phyloP scores from a whole-genome alignment of 2,329 filamentous ascomycete genomes.

The Cercospora janseana region DNA sequence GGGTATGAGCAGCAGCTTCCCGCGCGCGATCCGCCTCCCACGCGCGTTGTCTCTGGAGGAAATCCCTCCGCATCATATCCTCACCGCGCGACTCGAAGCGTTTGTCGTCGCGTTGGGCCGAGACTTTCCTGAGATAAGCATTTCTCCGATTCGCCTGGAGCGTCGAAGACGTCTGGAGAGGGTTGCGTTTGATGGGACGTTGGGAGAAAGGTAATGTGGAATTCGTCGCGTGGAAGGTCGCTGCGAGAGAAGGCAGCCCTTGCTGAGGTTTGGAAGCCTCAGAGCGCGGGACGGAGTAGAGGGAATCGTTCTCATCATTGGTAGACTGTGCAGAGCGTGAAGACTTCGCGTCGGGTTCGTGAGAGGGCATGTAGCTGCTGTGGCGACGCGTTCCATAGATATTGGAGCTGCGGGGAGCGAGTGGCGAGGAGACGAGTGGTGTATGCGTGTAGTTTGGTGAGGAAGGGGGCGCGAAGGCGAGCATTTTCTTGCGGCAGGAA shows the following conservation, averaged over 20 bases:
- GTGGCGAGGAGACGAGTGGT: conserved; percentile 43
- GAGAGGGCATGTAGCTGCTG: conserved; percentile 16
- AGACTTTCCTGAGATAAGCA: conserved; percentile 64
- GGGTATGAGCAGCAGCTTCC: conserved; percentile 41
- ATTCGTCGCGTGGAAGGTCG: background rate
- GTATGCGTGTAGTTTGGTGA: conserved; percentile 28
- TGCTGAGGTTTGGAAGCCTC: background rate
- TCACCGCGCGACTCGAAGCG: conserved; percentile 48
- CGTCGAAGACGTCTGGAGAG: background rate
- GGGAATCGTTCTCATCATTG: background rate
- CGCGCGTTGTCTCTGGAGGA: conserved; percentile 42
- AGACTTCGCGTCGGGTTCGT: conserved; percentile 5
- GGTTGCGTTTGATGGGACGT: conserved; percentile 10
- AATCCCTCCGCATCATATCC: conserved; percentile 51
- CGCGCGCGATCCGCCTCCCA: conserved; percentile 48
- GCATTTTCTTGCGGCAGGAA: conserved; percentile 12
- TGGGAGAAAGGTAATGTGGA: conserved; percentile 13
- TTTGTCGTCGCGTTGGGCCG: conserved; percentile 46
- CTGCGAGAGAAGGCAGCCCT: background rate
- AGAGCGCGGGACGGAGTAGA: background rate
- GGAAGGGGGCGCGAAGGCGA: conserved; percentile 23
- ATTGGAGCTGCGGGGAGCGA: conserved; percentile 46
- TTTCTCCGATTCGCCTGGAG: conserved; percentile 48
- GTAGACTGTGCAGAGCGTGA: background rate
- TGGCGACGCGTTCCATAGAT: conserved; percentile 29